phyloP scores from a whole-genome alignment of 2,329 filamentous ascomycete species.

The Colletotrichum kahawae region DNA sequence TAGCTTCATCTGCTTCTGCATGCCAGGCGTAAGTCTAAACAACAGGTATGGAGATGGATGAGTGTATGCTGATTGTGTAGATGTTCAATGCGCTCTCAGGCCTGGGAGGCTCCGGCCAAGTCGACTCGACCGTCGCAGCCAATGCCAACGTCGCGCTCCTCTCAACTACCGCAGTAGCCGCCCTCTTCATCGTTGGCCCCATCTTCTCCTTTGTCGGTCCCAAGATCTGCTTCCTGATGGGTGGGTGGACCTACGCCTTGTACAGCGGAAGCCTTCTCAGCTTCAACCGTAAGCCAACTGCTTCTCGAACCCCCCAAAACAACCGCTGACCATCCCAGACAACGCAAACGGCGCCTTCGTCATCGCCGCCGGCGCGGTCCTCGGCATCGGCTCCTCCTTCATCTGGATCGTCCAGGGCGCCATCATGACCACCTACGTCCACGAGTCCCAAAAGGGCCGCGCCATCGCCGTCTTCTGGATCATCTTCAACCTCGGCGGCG shows the following conservation, averaged over 20 bases:
- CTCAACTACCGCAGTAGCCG: conserved; percentile 45
- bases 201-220: conserved; percentile 48
- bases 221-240: conserved; percentile 45
- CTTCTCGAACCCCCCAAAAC: conserved; percentile 25
- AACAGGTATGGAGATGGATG: too few species aligned
- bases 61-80: conserved; percentile 25
- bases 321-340: conserved; percentile 43
- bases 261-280: conserved; percentile 49
- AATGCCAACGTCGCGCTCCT: conserved; percentile 50
- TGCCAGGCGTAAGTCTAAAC: conserved; percentile 42
- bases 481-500: conserved; percentile 50
- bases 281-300: conserved; percentile 39
- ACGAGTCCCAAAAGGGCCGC: conserved; percentile 45
- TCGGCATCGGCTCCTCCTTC: conserved; percentile 50
- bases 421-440: conserved; percentile 52
- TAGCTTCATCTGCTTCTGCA: conserved; percentile 54
- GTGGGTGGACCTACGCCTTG: conserved; percentile 50
- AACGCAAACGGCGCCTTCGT: conserved; percentile 45
- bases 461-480: conserved; percentile 50
- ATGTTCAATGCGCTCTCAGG: conserved; percentile 54
- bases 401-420: conserved; percentile 52
- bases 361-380: conserved; percentile 47
- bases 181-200: conserved; percentile 48
- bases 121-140: conserved; percentile 48
- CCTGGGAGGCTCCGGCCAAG: conserved; percentile 50